Conservation (phyloP, 345 rosid genomes). For the Bretschneidera sinensis region DNA sequence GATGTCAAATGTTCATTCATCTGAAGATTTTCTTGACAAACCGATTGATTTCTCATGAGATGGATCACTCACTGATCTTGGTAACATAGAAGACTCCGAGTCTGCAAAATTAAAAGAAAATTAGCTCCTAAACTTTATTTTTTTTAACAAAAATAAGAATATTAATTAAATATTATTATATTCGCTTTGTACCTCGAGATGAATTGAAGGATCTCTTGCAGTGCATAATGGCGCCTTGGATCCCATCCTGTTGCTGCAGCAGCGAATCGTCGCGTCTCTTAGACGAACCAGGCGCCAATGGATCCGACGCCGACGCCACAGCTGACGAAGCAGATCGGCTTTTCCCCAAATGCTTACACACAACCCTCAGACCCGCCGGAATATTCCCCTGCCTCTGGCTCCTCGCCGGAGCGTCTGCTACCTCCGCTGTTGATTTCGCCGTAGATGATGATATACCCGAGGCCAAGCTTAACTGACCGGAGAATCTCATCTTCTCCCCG, state of each 20-base stretch:
- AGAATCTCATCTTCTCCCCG: slow-evolving; percentile 50
- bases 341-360: slow-evolving; percentile 82
- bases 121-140: no score
- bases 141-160: no score
- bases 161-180: no score
- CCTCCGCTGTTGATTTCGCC: slow-evolving; percentile 11
- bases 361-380: slow-evolving; percentile 73
- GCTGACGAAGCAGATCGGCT: slow-evolving; percentile 87
- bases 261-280: slow-evolving; percentile 88
- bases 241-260: slow-evolving; percentile 86
- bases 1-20: slow-evolving; percentile 12
- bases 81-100: slow-evolving; percentile 48
- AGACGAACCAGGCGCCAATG: slow-evolving; percentile 31
- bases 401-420: slow-evolving; percentile 22
- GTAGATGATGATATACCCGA: slow-evolving; percentile 23
- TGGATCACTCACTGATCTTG: slow-evolving; percentile 70
- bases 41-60: slow-evolving; percentile 34
- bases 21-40: slow-evolving; percentile 23
- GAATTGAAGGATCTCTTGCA: slow-evolving; percentile 94
- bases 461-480: slow-evolving; percentile 43
- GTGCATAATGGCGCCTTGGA: slow-evolving; percentile 91
- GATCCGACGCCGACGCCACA: slow-evolving; percentile 42
- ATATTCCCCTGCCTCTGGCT: slow-evolving; percentile 41
- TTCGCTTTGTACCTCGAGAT: slow-evolving; percentile 67
- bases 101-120: slow-evolving; percentile 30